A percentile compares a stretch with the other conserved stretches of the same genome.
phyloP scores from a whole-genome alignment of 208 protist species.

The Trypanosoma lewisi region DNA sequence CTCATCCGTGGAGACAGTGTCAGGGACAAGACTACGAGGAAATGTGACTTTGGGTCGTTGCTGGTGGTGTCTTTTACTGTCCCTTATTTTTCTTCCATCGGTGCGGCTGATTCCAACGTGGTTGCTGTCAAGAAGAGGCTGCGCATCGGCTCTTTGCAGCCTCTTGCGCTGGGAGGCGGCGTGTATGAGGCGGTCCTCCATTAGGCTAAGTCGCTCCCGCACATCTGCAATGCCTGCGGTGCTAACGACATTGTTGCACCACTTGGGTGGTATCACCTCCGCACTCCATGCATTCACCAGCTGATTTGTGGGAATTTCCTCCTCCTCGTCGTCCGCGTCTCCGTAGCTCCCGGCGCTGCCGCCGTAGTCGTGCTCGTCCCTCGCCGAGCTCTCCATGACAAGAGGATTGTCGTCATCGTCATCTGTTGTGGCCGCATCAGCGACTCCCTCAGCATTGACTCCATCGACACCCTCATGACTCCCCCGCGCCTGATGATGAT shows the following conservation, averaged over 20 bases:
- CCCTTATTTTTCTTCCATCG: neutral
- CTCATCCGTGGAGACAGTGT: conserved; percentile 9
- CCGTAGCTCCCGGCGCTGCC: conserved; percentile 17
- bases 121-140: neutral
- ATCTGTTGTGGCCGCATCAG: neutral
- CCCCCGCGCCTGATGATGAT: neutral
- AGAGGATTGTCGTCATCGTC: neutral
- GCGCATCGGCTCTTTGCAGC: neutral
- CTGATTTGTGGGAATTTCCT: conserved; percentile 25
- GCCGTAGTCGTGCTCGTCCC: conserved; percentile 14
- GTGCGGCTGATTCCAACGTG: neutral
- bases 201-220: conserved; percentile 9
- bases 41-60: neutral
- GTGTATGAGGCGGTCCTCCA: conserved; percentile 12
- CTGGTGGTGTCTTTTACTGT: neutral
- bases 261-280: conserved; percentile 23
- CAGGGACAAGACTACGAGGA: conserved; percentile 11
- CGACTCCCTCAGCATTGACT: neutral
- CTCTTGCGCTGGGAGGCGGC: neutral
- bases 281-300: conserved; percentile 29
- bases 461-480: neutral
- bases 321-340: conserved; percentile 20
- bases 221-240: conserved; percentile 9
- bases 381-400: neutral
- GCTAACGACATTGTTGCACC: neutral